Conservation (phyloP, 2,329 filamentous ascomycete species). For the Hypoxylon sp. region DNA sequence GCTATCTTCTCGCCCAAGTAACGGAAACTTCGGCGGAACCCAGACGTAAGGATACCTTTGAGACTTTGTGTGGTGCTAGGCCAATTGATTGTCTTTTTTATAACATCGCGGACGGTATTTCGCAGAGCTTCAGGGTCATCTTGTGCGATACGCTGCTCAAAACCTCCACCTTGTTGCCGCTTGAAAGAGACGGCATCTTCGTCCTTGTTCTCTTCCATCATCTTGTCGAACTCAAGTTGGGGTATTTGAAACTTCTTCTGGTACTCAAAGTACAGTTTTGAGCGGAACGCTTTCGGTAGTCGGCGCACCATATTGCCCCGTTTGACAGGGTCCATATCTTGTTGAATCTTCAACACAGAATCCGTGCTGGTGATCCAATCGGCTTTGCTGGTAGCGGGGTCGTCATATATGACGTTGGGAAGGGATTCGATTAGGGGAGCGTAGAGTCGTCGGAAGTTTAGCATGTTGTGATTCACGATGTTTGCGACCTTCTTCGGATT, state of each 20-base stretch:
- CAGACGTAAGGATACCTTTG: conserved; percentile 87
- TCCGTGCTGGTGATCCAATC: conserved; percentile 76
- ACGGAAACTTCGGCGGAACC: conserved; percentile 75
- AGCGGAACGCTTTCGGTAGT: conserved; percentile 87
- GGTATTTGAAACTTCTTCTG: conserved; percentile 92
- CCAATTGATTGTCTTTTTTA: conserved; percentile 92
- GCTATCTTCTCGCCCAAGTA: conserved; percentile 87
- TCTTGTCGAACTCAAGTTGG: conserved; percentile 83
- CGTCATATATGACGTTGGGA: conserved; percentile 86
- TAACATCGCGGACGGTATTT: conserved; percentile 79
- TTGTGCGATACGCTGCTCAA: conserved; percentile 86
- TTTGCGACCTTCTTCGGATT: conserved; percentile 94
- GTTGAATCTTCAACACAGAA: conserved; percentile 78
- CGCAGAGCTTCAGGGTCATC: conserved; percentile 77
- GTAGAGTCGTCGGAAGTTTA: conserved; percentile 93
- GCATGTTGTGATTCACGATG: conserved; percentile 91
- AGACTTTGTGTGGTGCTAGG: conserved; percentile 89
- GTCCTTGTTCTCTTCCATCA: conserved; percentile 83
- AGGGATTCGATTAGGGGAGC: conserved; percentile 89
- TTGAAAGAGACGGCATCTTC: conserved; percentile 78
- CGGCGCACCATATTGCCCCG: conserved; percentile 97
- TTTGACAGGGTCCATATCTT: conserved; percentile 93
- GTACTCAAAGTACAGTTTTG: conserved; percentile 94
- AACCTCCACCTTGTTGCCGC: conserved; percentile 82
- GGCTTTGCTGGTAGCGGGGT: conserved; percentile 69